Conservation (phyloP, 108 stramenopile species). For the Seminavis robusta region DNA sequence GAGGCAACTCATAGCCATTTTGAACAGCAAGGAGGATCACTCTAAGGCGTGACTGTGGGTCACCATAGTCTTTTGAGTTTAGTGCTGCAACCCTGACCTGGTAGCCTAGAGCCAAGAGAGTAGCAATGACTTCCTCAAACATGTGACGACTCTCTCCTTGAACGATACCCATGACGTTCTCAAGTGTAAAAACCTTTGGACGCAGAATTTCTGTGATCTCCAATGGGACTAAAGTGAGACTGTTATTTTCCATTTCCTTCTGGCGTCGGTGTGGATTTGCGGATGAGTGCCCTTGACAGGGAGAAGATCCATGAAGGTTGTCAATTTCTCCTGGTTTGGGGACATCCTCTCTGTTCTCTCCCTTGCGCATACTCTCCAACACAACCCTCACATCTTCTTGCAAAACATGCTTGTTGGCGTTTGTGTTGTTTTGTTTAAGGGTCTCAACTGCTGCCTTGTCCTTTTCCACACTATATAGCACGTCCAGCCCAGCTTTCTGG, state of each 20-base stretch:
- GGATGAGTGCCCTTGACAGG: conserved; percentile 1
- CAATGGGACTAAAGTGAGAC: not conserved
- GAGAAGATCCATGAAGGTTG: not conserved
- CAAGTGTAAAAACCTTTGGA: not conserved
- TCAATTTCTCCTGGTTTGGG: not conserved
- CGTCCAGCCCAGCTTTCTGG: too few relatives aligned
- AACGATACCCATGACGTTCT: conserved; percentile 1
- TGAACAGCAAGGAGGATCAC: conserved; percentile 39
- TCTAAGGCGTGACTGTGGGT: conserved; percentile 47
- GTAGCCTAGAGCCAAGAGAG: not conserved
- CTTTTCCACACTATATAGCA: too few relatives aligned
- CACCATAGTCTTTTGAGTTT: conserved; percentile 31
- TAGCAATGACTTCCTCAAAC: conserved; percentile 7
- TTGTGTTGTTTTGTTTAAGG: too few relatives aligned
- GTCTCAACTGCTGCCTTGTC: too few relatives aligned
- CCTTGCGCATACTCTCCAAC: too few relatives aligned
- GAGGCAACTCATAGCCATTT: conserved; percentile 23
- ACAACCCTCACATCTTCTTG: too few relatives aligned
- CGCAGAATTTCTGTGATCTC: not conserved
- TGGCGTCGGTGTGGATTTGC: not conserved
- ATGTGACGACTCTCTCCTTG: conserved; percentile 2
- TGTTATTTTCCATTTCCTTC: not conserved
- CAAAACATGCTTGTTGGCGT: too few relatives aligned
- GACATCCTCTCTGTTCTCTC: not conserved
- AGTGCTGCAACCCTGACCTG: conserved; percentile 1